Percentiles rank a stretch among this genome's conserved stretches.
These are phyloP conservation scores for Quercus phellos DNA, from an alignment of 331 rosid species.

Conservation along the genomic window DNA sequence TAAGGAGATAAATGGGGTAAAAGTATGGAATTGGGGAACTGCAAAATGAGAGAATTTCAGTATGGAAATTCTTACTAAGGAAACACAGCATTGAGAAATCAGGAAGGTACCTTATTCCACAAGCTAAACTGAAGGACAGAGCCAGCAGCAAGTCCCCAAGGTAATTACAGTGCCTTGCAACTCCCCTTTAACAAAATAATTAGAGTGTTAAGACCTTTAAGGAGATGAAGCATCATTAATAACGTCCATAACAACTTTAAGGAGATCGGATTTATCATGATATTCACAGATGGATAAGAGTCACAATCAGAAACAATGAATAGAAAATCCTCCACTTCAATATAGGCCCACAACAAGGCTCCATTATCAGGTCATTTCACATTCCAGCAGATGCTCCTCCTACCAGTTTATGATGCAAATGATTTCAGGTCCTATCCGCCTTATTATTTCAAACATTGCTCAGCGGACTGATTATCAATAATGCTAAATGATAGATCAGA, in stretches of 20 bases:
- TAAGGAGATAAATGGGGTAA: conserved; percentile 88
- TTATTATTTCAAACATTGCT: not conserved
- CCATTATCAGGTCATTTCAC: not conserved
- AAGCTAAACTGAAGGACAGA: conserved; percentile 86
- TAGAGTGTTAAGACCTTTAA: conserved; percentile 4
- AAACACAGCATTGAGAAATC: not conserved
- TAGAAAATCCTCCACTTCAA: not conserved
- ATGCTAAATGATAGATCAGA: not conserved
- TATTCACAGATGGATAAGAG: not conserved
- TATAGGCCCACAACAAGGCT: not conserved
- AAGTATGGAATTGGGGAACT: conserved; percentile 94
- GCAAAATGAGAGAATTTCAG: conserved; percentile 30
- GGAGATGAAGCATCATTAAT: conserved; percentile 17
- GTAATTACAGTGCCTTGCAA: conserved; percentile 92
- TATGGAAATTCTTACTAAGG: not conserved
- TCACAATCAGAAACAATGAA: not conserved
- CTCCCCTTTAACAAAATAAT: conserved; percentile 60
- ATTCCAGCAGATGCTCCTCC: not conserved
- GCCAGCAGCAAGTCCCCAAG: conserved; percentile 94
- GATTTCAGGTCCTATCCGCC: not conserved
- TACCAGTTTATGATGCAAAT: not conserved
- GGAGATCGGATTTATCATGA: not conserved
- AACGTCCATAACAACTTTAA: not conserved
- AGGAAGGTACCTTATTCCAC: conserved; percentile 72
- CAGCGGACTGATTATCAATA: not conserved